phyloP scores from a whole-genome alignment of 2,329 filamentous ascomycete species.

The Fusarium hostae region DNA sequence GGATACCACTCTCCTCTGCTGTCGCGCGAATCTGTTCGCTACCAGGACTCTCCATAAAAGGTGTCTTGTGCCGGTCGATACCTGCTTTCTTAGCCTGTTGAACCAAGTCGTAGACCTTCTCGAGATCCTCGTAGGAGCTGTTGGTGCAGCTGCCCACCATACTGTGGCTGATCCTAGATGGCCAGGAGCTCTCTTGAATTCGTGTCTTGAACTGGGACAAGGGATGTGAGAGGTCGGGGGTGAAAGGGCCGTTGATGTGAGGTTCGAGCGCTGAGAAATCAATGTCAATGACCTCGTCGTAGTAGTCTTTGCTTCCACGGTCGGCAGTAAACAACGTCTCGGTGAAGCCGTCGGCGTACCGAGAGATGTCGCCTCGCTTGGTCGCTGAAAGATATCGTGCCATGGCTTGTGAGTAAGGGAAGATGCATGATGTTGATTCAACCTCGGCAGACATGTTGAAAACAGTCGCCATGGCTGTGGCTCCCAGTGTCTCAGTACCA shows the following conservation, averaged over 20 bases:
- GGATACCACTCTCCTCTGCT: constrained; percentile 87
- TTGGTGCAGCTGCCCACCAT: constrained; percentile 99
- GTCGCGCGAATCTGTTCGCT: constrained; percentile 97
- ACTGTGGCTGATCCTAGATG: constrained; percentile 89
- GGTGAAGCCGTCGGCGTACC: background rate
- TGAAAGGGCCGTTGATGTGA: constrained; percentile 98
- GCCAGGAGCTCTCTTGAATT: constrained; percentile 94
- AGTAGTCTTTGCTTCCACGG: constrained; percentile 45
- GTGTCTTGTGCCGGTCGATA: constrained; percentile 83
- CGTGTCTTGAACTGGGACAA: constrained; percentile 97
- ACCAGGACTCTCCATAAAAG: constrained; percentile 95
- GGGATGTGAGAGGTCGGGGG: constrained; percentile 94
- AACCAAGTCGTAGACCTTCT: constrained; percentile 84
- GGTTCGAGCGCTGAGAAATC: constrained; percentile 83
- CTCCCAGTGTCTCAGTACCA: constrained; percentile 46
- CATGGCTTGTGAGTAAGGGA: constrained; percentile 50
- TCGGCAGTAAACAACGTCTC: background rate
- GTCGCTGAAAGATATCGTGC: constrained; percentile 48
- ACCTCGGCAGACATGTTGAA: constrained; percentile 54
- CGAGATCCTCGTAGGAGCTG: constrained; percentile 87
- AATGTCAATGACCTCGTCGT: constrained; percentile 50
- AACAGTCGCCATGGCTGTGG: constrained; percentile 52
- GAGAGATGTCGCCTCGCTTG: constrained; percentile 40
- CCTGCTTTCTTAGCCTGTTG: constrained; percentile 88
- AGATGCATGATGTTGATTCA: constrained; percentile 51